Evolutionary conservation across 2,329 filamentous ascomycete species (phyloP), one percentile per base, ranked within the genome.

Genomic region (Pyricularia pennisetigena): DNA sequence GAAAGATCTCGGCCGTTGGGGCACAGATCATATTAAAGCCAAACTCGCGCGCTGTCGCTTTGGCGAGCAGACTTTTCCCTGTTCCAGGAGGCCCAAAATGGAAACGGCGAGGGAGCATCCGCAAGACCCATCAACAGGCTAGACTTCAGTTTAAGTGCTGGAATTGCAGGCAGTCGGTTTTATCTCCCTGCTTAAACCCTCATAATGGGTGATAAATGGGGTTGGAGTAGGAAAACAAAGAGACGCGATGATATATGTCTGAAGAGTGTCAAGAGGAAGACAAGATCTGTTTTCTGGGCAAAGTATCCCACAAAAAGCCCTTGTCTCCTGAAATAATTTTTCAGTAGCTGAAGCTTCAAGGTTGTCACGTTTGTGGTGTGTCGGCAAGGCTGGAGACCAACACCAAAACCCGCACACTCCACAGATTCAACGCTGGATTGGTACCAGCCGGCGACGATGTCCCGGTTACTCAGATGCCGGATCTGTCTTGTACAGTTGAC

Each of bases 11-110:
- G 2, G 71, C 69, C 1, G 71, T 64, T 10, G 71, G 68, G 16
- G 73, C 28, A n/a, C 62, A 54, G 0, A 77, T 41, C 73, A 77
- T 74, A 30, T 68, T 72, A 26, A 26, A 68, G 0, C 69, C 68
- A 1, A 70, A 69, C 9, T 70, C 61, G 3, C 70, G 70, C 0
- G 74, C 75, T 14, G 76, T 49, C 1, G 57, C 74, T 8, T 70
- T 69, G 57, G 71, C 72, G 1, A 76, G 69, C 23, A 70, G 70
- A 0, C 72, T 74, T 70, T 77, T 77, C 14, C 75, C 75, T 1
- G 75, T 76, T 1, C 76, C 75, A 0, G 74, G 74, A 0, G 74
- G 75, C 3, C 75, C 74, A 59, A 73, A 75, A 6, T 49, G 35
- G 20, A 54, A 6, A n/a, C 20, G 7, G 2, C 3, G 7, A 54